These are phyloP conservation scores for Stachybotrys chartarum DNA, from an alignment of 2,329 filamentous ascomycete genomes.

Conservation along the genomic window DNA sequence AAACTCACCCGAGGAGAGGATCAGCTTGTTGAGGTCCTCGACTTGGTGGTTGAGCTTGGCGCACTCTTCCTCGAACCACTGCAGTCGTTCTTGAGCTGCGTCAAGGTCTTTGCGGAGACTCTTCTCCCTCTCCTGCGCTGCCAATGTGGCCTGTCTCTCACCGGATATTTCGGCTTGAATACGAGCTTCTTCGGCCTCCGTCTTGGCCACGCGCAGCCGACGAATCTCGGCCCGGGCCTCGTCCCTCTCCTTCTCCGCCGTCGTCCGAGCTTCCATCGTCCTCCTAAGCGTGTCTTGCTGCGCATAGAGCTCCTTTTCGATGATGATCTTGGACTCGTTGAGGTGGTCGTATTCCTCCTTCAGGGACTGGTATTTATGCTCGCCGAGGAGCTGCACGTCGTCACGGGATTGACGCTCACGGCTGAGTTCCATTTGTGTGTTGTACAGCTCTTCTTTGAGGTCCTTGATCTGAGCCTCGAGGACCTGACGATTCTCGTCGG, in stretches of 20 bases:
- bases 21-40: slow-evolving; percentile 78
- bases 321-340: slow-evolving; percentile 92
- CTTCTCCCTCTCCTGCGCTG: slow-evolving; percentile 73
- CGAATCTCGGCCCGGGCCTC: slow-evolving; percentile 83
- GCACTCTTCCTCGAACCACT: slow-evolving; percentile 74
- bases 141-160: slow-evolving; percentile 69
- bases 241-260: slow-evolving; percentile 81
- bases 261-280: slow-evolving; percentile 71
- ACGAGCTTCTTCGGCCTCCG: slow-evolving; percentile 78
- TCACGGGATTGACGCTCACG: slow-evolving; percentile 89
- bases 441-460: slow-evolving; percentile 77
- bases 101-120: slow-evolving; percentile 75
- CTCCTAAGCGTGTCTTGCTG: slow-evolving; percentile 88
- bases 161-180: slow-evolving; percentile 73
- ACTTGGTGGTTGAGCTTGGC: slow-evolving; percentile 70
- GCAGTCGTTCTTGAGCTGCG: slow-evolving; percentile 65
- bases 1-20: slow-evolving; percentile 83
- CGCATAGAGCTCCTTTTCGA: slow-evolving; percentile 95
- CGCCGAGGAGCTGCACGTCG: slow-evolving; percentile 82
- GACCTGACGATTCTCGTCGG: slow-evolving; percentile 71
- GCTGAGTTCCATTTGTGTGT: slow-evolving; percentile 81
- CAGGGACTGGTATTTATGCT: slow-evolving; percentile 78
- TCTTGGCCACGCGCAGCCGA: slow-evolving; percentile 73
- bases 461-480: slow-evolving; percentile 83
- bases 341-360: slow-evolving; percentile 79